These are phyloP conservation scores for Oxyria digyna DNA, from an alignment of 148 eudicot genomes.

Conservation along the genomic window DNA sequence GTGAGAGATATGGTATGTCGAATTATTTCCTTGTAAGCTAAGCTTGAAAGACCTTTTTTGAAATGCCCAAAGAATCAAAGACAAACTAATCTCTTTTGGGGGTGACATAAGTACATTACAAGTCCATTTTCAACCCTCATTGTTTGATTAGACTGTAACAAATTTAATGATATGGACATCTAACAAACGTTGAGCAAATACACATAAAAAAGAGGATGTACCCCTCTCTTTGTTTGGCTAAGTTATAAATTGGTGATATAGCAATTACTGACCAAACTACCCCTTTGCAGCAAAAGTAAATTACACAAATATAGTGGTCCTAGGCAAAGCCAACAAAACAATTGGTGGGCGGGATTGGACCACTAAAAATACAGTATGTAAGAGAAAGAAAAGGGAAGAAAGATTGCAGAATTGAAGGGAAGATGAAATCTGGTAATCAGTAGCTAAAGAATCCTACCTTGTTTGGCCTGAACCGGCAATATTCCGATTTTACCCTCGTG, in stretches of 20 bases:
- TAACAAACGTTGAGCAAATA: not conserved
- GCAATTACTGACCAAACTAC: not conserved
- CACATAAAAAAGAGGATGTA: not conserved
- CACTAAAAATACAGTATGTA: not conserved
- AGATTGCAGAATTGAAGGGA: not conserved
- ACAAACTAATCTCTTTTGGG: too few relatives aligned
- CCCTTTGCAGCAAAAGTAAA: not conserved
- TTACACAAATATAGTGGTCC: not conserved
- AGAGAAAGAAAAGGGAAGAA: not conserved
- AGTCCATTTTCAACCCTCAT: too few relatives aligned
- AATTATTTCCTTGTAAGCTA: too few relatives aligned
- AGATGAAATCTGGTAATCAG: not conserved
- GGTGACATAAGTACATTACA: too few relatives aligned
- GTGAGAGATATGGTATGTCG: too few relatives aligned
- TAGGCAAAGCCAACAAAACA: not conserved
- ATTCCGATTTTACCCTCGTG: not conserved
- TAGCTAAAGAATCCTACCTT: not conserved
- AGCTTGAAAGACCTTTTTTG: too few relatives aligned
- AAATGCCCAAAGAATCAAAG: too few relatives aligned
- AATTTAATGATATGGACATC: not conserved
- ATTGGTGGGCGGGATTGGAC: not conserved
- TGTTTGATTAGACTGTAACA: not conserved
- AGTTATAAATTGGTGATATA: not conserved
- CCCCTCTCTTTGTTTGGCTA: not conserved
- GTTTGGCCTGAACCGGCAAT: not conserved